Percentiles rank a stretch among this genome's conserved stretches.
These are phyloP conservation scores for Naegleria lovaniensis DNA, from an alignment of 208 protist genomes.

Conservation along the genomic window DNA sequence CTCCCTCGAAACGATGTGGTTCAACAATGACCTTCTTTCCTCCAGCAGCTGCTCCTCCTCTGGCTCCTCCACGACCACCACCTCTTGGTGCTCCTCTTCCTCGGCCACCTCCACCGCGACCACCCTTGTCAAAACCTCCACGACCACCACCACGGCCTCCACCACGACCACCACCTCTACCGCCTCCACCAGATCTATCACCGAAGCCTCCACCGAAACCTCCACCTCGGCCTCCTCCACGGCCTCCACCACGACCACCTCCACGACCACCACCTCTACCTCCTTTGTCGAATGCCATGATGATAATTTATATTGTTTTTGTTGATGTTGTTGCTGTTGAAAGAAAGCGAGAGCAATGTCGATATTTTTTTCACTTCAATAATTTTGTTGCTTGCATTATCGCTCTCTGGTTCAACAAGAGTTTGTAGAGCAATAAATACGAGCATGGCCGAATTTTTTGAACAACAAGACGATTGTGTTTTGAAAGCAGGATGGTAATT, in stretches of 20 bases:
- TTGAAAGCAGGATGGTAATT: no score
- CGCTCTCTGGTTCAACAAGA: no score
- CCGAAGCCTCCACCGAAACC: slow-evolving; percentile 32
- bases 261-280: slow-evolving; percentile 36
- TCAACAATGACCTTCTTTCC: slow-evolving; percentile 93
- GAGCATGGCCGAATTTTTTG: no score
- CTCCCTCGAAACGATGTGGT: slow-evolving; percentile 90
- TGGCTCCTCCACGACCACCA: slow-evolving; percentile 37
- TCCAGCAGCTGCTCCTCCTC: slow-evolving; percentile 54
- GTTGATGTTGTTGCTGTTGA: neutral
- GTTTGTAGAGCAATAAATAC: no score
- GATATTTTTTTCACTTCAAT: neutral
- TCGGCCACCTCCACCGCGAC: neutral
- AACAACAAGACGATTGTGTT: no score
- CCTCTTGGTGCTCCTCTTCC: neutral
- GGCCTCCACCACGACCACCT: slow-evolving; percentile 32
- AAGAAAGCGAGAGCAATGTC: neutral
- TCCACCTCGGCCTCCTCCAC: slow-evolving; percentile 32
- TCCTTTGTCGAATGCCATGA: neutral
- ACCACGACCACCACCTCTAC: slow-evolving; percentile 25
- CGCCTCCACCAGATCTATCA: slow-evolving; percentile 28
- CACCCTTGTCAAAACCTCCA: slow-evolving; percentile 39
- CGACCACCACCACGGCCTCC: slow-evolving; percentile 37
- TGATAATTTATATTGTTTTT: neutral
- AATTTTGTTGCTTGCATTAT: neutral